A percentile compares a stretch with the other conserved stretches of the same genome.
These are phyloP conservation scores for Trametes maxima DNA, from an alignment of 768 basidiomycete species.

Conservation along the genomic window DNA sequence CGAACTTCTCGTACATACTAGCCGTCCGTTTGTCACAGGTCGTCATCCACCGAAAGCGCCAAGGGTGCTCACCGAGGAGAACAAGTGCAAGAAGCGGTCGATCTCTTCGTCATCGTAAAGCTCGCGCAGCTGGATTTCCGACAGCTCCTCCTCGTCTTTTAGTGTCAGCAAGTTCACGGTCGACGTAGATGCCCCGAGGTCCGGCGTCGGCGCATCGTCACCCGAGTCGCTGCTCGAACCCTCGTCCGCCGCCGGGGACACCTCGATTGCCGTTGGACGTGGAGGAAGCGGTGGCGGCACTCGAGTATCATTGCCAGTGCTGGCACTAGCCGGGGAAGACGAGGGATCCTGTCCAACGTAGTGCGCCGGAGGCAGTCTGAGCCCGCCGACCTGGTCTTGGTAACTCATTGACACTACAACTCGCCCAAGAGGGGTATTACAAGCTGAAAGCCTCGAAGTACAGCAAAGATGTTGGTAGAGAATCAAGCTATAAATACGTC, in stretches of 20 bases:
- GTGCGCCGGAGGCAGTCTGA: neutral
- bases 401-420: neutral
- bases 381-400: neutral
- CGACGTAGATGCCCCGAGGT: neutral
- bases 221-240: neutral
- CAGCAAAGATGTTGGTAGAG: neutral
- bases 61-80: constrained; percentile 51
- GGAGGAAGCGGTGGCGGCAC: constrained; percentile 10
- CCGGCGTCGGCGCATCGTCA: neutral
- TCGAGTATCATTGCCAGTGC: neutral
- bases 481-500: neutral
- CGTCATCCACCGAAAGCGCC: neutral
- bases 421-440: neutral
- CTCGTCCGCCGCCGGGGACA: neutral
- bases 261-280: neutral
- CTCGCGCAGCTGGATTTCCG: constrained; percentile 56
- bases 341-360: neutral
- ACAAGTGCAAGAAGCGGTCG: constrained; percentile 59
- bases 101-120: constrained; percentile 68
- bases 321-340: neutral
- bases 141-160: constrained; percentile 37
- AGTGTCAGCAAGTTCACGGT: neutral
- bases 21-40: neutral
- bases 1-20: constrained; percentile 66
- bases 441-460: neutral